phyloP scores from a whole-genome alignment of 225 moss, liverwort and hornwort genomes.

The Pseudoscleropodium purum region DNA sequence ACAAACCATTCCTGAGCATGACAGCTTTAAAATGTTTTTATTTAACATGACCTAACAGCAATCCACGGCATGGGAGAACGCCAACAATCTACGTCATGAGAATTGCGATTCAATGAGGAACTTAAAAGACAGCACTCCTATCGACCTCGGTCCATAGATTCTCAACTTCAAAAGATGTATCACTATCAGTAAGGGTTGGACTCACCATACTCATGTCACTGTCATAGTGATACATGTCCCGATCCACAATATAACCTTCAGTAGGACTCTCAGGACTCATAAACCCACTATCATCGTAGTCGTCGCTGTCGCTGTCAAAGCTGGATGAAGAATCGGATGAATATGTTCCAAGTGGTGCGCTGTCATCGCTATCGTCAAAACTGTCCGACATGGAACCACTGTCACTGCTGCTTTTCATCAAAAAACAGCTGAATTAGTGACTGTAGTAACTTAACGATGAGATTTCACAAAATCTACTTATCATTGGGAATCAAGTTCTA shows the following conservation, averaged over 20 bases:
- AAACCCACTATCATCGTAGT: constrained; percentile 31
- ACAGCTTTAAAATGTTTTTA: background rate
- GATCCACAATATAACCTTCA: constrained; percentile 24
- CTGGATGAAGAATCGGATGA: constrained; percentile 38
- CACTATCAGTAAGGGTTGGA: constrained; percentile 10
- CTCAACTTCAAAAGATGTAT: background rate
- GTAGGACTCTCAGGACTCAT: constrained; percentile 20
- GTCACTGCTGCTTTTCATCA: constrained; percentile 33
- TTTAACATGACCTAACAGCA: background rate
- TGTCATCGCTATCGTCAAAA: constrained; percentile 42
- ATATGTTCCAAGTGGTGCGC: constrained; percentile 31
- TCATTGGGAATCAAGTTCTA: background rate
- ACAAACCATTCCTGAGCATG: background rate
- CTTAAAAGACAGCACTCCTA: background rate
- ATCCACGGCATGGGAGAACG: background rate
- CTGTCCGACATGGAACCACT: constrained; percentile 32
- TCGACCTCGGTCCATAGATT: background rate
- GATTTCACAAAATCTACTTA: background rate
- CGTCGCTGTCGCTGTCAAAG: constrained; percentile 27
- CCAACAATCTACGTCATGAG: background rate
- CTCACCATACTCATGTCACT: constrained; percentile 40
- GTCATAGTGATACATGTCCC: constrained; percentile 20
- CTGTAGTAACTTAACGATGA: background rate
- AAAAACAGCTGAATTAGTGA: constrained; percentile 15
- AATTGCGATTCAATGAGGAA: background rate